These are phyloP conservation scores for Cylindrotheca fusiformis DNA, from an alignment of 108 stramenopile species.

Conservation along the genomic window DNA sequence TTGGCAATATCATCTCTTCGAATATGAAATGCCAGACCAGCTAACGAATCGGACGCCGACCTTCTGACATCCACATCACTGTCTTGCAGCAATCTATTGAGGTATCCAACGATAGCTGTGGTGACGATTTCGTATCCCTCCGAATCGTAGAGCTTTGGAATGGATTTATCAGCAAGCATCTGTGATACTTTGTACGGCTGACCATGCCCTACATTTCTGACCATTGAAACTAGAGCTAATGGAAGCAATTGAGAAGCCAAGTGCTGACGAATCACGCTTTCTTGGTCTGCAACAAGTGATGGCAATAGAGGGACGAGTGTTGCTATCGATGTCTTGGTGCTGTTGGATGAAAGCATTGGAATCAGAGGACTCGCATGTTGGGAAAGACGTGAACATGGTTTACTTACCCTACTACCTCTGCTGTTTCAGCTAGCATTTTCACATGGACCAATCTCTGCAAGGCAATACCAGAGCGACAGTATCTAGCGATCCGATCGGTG, in stretches of 20 bases:
- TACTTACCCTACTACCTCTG: constrained; percentile 78
- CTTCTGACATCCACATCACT: constrained; percentile 80
- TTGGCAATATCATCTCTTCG: constrained; percentile 53
- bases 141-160: constrained; percentile 38
- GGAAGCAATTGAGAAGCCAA: constrained; percentile 77
- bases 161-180: constrained; percentile 29
- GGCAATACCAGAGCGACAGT: constrained; percentile 88
- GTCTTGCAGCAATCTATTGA: constrained; percentile 61
- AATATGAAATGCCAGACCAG: constrained; percentile 65
- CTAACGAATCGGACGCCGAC: constrained; percentile 72
- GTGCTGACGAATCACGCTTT: constrained; percentile 92
- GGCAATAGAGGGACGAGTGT: constrained; percentile 73
- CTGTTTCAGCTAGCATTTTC: constrained; percentile 94
- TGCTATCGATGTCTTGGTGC: constrained; percentile 47
- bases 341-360: constrained; percentile 19
- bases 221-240: constrained; percentile 61
- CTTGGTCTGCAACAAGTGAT: constrained; percentile 75
- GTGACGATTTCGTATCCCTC: constrained; percentile 66
- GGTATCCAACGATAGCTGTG: constrained; percentile 49
- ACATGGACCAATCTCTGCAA: constrained; percentile 97
- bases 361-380: neutral
- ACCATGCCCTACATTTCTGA: constrained; percentile 34
- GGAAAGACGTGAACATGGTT: neutral
- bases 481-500: constrained; percentile 88
- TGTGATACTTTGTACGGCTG: constrained; percentile 30